A percentile compares a stretch with the other conserved stretches of the same genome.
phyloP scores from a whole-genome alignment of 2,329 filamentous ascomycete species.

The Nectriaceae sp. region DNA sequence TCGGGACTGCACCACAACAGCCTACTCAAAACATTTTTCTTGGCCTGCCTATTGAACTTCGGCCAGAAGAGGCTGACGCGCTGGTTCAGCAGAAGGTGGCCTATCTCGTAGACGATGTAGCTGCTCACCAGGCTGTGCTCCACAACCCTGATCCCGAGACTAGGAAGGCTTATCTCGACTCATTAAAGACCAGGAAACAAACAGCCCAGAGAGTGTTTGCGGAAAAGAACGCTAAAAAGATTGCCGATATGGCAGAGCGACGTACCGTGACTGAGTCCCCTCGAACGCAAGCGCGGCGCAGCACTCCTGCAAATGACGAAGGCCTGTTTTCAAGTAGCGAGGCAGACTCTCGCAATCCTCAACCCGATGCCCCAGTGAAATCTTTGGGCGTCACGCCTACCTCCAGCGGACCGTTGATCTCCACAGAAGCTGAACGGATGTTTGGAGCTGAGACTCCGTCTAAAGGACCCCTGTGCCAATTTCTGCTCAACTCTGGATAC shows the following conservation, averaged over 20 bases:
- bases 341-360: slow-evolving; percentile 12
- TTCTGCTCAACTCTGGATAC: slow-evolving; percentile 78
- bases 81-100: slow-evolving; percentile 77
- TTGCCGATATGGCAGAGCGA: slow-evolving; percentile 29
- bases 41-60: slow-evolving; percentile 83
- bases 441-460: slow-evolving; percentile 16
- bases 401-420: slow-evolving; percentile 35
- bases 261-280: slow-evolving; percentile 8
- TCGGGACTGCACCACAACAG: slow-evolving; percentile 86
- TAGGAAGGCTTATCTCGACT: slow-evolving; percentile 64
- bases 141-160: slow-evolving; percentile 56
- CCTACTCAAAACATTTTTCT: slow-evolving; percentile 95
- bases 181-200: slow-evolving; percentile 47
- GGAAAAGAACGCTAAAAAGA: slow-evolving; percentile 41
- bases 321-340: slow-evolving; percentile 19
- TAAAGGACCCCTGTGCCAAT: slow-evolving; percentile 67
- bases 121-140: slow-evolving; percentile 68
- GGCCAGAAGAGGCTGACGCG: slow-evolving; percentile 84
- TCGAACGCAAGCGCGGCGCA: slow-evolving; percentile 2
- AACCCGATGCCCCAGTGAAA: slow-evolving; percentile 17
- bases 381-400: slow-evolving; percentile 38
- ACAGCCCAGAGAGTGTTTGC: slow-evolving; percentile 42
- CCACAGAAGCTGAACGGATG: slow-evolving; percentile 12
- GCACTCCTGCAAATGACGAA: slow-evolving; percentile 14
- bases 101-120: slow-evolving; percentile 78